Percentiles rank a stretch among this genome's conserved stretches.
These are phyloP conservation scores for Mikania micrantha DNA, from an alignment of 129 eudicot genomes.

Conservation along the genomic window DNA sequence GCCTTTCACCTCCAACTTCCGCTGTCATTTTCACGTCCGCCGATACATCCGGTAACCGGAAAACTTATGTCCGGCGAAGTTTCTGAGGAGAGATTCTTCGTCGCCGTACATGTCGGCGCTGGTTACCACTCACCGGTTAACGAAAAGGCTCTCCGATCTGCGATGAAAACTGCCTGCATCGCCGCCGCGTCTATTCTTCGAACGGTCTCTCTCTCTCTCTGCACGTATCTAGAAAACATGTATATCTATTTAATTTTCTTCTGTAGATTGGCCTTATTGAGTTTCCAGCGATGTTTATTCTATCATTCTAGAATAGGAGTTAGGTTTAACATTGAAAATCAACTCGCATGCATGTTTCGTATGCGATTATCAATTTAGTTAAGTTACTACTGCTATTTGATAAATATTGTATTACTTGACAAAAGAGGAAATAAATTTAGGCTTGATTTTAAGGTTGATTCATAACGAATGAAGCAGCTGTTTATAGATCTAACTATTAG, in stretches of 20 bases:
- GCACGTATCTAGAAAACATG: neutral
- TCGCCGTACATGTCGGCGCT: conserved; percentile 96
- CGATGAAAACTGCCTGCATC: conserved; percentile 85
- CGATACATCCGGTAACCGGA: neutral
- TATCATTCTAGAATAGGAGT: neutral
- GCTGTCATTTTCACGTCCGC: neutral
- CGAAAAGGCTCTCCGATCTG: conserved; percentile 89
- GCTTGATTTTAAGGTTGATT: conserved; percentile 1
- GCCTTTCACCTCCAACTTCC: neutral
- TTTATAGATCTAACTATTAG: neutral
- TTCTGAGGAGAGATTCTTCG: conserved; percentile 57
- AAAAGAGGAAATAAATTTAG: neutral
- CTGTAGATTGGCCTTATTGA: neutral
- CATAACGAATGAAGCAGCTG: neutral
- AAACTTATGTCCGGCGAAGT: conserved; percentile 42
- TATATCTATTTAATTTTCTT: neutral
- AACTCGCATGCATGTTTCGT: neutral
- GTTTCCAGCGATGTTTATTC: neutral
- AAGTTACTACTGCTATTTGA: neutral
- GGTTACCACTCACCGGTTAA: conserved; percentile 86
- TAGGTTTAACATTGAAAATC: neutral
- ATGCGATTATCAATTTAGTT: neutral
- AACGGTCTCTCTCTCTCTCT: conserved; percentile 39
- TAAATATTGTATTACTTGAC: neutral
- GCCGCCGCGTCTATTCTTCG: conserved; percentile 76